Percentiles rank a stretch among this genome's conserved stretches.
These are phyloP conservation scores for Cylindrodendrum hubeiense DNA, from an alignment of 2,329 filamentous ascomycete species.

Conservation along the genomic window DNA sequence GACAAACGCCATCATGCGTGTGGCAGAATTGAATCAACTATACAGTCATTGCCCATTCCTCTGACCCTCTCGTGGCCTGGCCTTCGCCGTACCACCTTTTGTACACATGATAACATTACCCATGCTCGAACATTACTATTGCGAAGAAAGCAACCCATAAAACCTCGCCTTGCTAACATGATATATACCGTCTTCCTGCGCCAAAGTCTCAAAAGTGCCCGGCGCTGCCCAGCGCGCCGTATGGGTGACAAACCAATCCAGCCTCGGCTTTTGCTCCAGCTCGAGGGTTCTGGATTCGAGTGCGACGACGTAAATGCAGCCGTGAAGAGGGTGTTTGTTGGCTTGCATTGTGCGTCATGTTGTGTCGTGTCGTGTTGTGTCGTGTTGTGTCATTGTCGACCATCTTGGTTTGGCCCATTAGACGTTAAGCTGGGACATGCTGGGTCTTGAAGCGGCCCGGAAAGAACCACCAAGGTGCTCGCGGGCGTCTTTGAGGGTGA, in stretches of 20 bases:
- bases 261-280: slow-evolving; percentile 5
- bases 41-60: slow-evolving; percentile 21
- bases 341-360: not conserved
- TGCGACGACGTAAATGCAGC: not conserved
- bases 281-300: slow-evolving; percentile 4
- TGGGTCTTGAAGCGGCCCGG: slow-evolving; percentile 57
- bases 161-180: slow-evolving; percentile 20
- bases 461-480: slow-evolving; percentile 58
- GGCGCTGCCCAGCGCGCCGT: slow-evolving; percentile 12
- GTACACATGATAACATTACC: slow-evolving; percentile 38
- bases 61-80: slow-evolving; percentile 8
- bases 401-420: slow-evolving; percentile 42
- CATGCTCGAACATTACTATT: slow-evolving; percentile 27
- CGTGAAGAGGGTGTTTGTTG: not conserved
- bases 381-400: not conserved
- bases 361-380: slow-evolving; percentile 1
- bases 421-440: slow-evolving; percentile 69
- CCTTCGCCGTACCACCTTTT: slow-evolving; percentile 8
- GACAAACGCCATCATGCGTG: slow-evolving; percentile 9
- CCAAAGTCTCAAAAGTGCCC: slow-evolving; percentile 12
- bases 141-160: slow-evolving; percentile 23
- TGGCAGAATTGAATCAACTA: slow-evolving; percentile 28
- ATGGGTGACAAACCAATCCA: slow-evolving; percentile 9
- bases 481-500: slow-evolving; percentile 67
- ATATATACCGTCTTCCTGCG: slow-evolving; percentile 24